These are phyloP conservation scores for Phellinidium pouzarii DNA, from an alignment of 1,284 basidiomycete genomes.

Conservation along the genomic window DNA sequence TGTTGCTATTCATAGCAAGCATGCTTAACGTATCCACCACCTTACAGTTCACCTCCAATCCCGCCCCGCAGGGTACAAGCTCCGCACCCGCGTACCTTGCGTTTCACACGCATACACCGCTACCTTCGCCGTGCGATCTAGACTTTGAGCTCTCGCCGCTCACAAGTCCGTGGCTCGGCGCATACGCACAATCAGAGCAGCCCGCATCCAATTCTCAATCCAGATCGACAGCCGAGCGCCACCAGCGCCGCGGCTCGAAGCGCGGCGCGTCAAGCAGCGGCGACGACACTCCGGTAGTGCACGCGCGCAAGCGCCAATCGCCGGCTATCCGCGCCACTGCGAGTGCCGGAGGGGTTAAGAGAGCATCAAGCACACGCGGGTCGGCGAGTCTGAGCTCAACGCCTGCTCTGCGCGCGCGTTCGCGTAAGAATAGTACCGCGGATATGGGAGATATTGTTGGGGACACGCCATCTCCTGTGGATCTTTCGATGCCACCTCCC, in stretches of 20 bases:
- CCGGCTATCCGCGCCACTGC: slow-evolving; percentile 40
- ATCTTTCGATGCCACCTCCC: slow-evolving; percentile 78
- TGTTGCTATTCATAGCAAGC: background rate
- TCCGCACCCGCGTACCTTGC: slow-evolving; percentile 62
- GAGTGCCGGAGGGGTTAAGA: slow-evolving; percentile 17
- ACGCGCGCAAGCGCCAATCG: slow-evolving; percentile 46
- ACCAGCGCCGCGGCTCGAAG: slow-evolving; percentile 31
- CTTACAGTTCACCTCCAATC: slow-evolving; percentile 1
- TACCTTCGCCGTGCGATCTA: slow-evolving; percentile 43
- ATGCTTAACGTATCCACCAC: slow-evolving; percentile 16
- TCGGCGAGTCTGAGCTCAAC: slow-evolving; percentile 59
- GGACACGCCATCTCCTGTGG: slow-evolving; percentile 76
- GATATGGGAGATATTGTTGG: slow-evolving; percentile 38
- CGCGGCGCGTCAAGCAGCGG: slow-evolving; percentile 34
- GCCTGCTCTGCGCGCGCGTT: slow-evolving; percentile 45
- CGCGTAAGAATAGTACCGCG: slow-evolving; percentile 34
- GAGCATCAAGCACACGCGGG: slow-evolving; percentile 29
- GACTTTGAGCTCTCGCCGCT: slow-evolving; percentile 70
- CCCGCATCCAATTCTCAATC: background rate
- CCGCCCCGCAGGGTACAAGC: slow-evolving; percentile 35
- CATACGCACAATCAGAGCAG: slow-evolving; percentile 26
- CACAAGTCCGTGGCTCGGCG: slow-evolving; percentile 69
- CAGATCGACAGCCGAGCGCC: slow-evolving; percentile 28
- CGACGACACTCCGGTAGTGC: slow-evolving; percentile 27
- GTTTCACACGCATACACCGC: slow-evolving; percentile 38